These are phyloP conservation scores for Corynespora cassiicola DNA, from an alignment of 2,329 filamentous ascomycete species.

Conservation along the genomic window DNA sequence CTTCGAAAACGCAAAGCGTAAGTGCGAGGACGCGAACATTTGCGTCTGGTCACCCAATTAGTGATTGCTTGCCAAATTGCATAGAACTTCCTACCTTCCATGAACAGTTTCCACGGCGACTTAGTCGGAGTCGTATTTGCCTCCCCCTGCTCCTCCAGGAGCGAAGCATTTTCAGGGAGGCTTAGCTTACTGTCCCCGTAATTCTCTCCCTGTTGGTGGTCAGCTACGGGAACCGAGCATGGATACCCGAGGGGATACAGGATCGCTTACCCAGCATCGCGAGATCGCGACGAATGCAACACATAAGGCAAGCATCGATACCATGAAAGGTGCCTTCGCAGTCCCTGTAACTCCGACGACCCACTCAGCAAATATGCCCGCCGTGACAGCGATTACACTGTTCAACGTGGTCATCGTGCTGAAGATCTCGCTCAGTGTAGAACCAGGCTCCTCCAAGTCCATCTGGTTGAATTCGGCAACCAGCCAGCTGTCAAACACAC, in stretches of 20 bases:
- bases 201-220: conserved; percentile 54
- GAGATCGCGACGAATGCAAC: conserved; percentile 56
- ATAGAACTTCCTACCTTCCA: conserved; percentile 19
- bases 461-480: conserved; percentile 62
- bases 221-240: conserved; percentile 13
- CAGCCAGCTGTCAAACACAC: conserved; percentile 68
- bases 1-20: conserved; percentile 65
- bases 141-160: conserved; percentile 36
- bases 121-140: conserved; percentile 21
- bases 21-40: conserved; percentile 60
- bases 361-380: conserved; percentile 60
- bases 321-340: conserved; percentile 60
- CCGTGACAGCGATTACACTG: conserved; percentile 57
- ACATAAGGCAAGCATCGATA: conserved; percentile 52
- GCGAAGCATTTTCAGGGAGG: conserved; percentile 23
- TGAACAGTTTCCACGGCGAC: conserved; percentile 30
- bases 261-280: conserved; percentile 59
- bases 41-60: conserved; percentile 42
- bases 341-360: conserved; percentile 57
- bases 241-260: no score
- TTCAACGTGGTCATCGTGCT: conserved; percentile 59
- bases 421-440: conserved; percentile 59
- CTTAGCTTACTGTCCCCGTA: conserved; percentile 47
- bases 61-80: neutral
- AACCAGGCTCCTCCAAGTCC: conserved; percentile 50